Conservation (phyloP, 2,329 filamentous ascomycete species). For the Epichloe aotearoae region DNA sequence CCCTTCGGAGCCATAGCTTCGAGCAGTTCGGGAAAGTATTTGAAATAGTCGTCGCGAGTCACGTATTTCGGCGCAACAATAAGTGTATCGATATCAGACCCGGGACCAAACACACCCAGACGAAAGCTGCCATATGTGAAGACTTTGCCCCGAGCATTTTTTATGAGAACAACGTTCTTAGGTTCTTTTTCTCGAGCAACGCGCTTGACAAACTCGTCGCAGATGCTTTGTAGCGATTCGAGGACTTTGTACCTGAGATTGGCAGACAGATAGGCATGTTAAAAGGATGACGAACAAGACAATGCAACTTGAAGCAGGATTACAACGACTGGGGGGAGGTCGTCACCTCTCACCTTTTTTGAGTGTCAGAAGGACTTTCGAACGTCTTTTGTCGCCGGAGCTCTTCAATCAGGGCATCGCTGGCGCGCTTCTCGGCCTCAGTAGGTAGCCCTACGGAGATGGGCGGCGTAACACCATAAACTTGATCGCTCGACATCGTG, state of each 20-base stretch:
- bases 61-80: conserved; percentile 87
- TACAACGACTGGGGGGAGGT: not conserved
- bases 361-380: conserved; percentile 68
- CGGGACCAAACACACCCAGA: conserved; percentile 84
- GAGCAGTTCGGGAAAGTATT: conserved; percentile 70
- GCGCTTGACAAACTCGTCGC: conserved; percentile 73
- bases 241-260: conserved; percentile 54
- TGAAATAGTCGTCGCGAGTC: conserved; percentile 80
- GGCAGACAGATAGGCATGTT: not conserved
- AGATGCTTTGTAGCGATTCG: conserved; percentile 61
- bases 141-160: conserved; percentile 78
- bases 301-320: not conserved
- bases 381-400: conserved; percentile 85
- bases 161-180: conserved; percentile 62
- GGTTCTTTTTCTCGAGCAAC: conserved; percentile 62
- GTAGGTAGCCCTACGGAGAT: conserved; percentile 70
- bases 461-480: conserved; percentile 63
- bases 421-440: conserved; percentile 60
- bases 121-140: conserved; percentile 96
- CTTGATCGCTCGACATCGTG: conserved; percentile 25
- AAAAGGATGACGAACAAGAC: not conserved
- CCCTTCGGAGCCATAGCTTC: conserved; percentile 60
- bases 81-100: conserved; percentile 95
- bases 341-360: conserved; percentile 51
- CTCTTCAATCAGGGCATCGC: conserved; percentile 69